Conservation (phyloP, 495 filamentous ascomycete species). For the Poronia punctata region DNA sequence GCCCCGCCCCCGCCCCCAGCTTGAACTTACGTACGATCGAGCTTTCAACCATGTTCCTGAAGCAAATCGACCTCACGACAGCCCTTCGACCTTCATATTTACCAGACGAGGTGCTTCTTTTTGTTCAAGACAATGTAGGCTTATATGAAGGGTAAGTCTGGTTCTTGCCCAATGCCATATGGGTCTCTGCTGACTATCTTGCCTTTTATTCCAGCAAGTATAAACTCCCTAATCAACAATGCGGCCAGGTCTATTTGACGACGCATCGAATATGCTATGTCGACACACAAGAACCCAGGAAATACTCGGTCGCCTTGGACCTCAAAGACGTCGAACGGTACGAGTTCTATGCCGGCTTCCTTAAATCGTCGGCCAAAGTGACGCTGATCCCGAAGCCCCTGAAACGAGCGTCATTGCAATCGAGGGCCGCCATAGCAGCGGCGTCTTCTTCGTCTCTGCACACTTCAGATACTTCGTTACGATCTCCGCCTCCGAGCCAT, state of each 20-base stretch:
- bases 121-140: slow-evolving; percentile 95
- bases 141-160: slow-evolving; percentile 86
- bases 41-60: slow-evolving; percentile 50
- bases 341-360: slow-evolving; percentile 88
- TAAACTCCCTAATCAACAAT: slow-evolving; percentile 89
- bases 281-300: slow-evolving; percentile 78
- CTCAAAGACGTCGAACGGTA: slow-evolving; percentile 85
- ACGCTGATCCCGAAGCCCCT: slow-evolving; percentile 72
- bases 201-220: slow-evolving; percentile 58
- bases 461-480: slow-evolving; percentile 41
- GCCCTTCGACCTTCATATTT: slow-evolving; percentile 85
- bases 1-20: slow-evolving; percentile 1
- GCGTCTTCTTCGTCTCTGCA: slow-evolving; percentile 39
- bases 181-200: slow-evolving; percentile 13
- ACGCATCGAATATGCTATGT: slow-evolving; percentile 94
- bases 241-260: slow-evolving; percentile 93
- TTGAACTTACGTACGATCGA: neutral
- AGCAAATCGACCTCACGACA: slow-evolving; percentile 88
- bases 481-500: slow-evolving; percentile 41
- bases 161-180: slow-evolving; percentile 2
- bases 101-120: slow-evolving; percentile 83
- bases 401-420: slow-evolving; percentile 49
- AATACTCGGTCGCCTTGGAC: slow-evolving; percentile 76
- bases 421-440: slow-evolving; percentile 30
- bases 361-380: slow-evolving; percentile 93